Percentiles rank a stretch among this genome's conserved stretches.
phyloP scores from a whole-genome alignment of 2,329 filamentous ascomycete species.

The Cytospora leucostoma region DNA sequence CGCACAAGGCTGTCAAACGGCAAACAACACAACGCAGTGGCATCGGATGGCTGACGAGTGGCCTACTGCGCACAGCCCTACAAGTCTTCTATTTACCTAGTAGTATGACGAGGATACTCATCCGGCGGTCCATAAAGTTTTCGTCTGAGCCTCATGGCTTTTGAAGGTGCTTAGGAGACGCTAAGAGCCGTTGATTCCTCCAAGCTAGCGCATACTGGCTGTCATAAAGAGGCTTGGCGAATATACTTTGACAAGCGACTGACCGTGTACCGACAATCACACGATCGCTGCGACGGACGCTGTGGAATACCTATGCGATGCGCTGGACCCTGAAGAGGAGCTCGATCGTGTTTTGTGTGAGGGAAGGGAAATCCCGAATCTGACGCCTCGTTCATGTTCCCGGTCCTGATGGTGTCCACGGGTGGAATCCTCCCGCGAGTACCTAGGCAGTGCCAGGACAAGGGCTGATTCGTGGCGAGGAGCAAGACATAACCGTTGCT shows the following conservation, averaged over 20 bases:
- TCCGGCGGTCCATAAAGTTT: slow-evolving; percentile 9
- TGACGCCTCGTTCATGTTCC: slow-evolving; percentile 19
- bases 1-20: slow-evolving; percentile 3
- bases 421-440: slow-evolving; percentile 6
- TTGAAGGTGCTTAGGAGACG: slow-evolving; percentile 19
- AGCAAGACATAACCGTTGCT: slow-evolving; percentile 7
- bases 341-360: not conserved
- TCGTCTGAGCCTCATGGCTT: slow-evolving; percentile 12
- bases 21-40: slow-evolving; percentile 18
- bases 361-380: slow-evolving; percentile 3
- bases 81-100: slow-evolving; percentile 14
- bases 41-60: not conserved
- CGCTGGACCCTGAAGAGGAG: slow-evolving; percentile 22
- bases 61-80: not conserved
- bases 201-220: slow-evolving; percentile 13
- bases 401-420: slow-evolving; percentile 14
- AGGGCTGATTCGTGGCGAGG: not conserved
- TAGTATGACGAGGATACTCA: slow-evolving; percentile 10
- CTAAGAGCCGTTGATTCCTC: slow-evolving; percentile 20
- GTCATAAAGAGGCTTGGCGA: slow-evolving; percentile 17
- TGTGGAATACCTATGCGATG: slow-evolving; percentile 25
- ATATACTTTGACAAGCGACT: slow-evolving; percentile 13
- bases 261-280: slow-evolving; percentile 15
- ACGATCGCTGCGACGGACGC: slow-evolving; percentile 16
- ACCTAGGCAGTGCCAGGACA: slow-evolving; percentile 12